These are phyloP conservation scores for Brasenia schreberi DNA, from an alignment of 164 flowering plant genomes.

Conservation along the genomic window DNA sequence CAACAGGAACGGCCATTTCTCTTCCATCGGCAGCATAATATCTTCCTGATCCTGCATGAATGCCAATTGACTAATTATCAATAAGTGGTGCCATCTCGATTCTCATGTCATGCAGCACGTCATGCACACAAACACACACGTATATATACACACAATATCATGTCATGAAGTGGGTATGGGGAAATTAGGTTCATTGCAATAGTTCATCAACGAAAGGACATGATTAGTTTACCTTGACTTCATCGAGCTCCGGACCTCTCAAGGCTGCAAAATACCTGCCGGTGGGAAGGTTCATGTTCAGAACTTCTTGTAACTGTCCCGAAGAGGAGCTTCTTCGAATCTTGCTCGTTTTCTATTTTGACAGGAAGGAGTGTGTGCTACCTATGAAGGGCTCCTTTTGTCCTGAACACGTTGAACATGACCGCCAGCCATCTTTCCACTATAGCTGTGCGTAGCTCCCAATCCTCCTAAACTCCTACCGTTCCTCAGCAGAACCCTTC, in stretches of 20 bases:
- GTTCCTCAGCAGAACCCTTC: constrained; percentile 41
- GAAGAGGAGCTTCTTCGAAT: constrained; percentile 13
- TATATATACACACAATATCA: no score
- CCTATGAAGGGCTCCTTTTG: constrained; percentile 53
- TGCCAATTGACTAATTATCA: no score
- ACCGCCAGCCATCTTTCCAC: constrained; percentile 4
- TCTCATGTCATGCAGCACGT: no score
- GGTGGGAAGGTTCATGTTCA: constrained; percentile 59
- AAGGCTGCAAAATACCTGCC: constrained; percentile 97
- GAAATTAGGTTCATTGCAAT: no score
- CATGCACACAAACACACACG: no score
- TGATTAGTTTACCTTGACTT: constrained; percentile 63
- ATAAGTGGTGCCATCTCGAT: no score
- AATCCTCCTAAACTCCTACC: constrained; percentile 71
- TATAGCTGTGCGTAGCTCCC: constrained; percentile 10
- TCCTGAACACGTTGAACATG: constrained; percentile 67
- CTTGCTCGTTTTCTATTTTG: constrained; percentile 28
- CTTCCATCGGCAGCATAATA: constrained; percentile 82
- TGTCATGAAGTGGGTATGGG: no score
- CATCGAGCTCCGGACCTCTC: constrained; percentile 84
- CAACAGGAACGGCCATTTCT: constrained; percentile 93
- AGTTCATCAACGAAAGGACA: no score
- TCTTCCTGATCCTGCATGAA: constrained; percentile 63
- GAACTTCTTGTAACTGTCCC: constrained; percentile 28
- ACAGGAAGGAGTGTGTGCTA: constrained; percentile 50